Base-by-base conservation (phyloP, 2,329 filamentous ascomycete species). In the Akanthomyces dipterigenus region DNA sequence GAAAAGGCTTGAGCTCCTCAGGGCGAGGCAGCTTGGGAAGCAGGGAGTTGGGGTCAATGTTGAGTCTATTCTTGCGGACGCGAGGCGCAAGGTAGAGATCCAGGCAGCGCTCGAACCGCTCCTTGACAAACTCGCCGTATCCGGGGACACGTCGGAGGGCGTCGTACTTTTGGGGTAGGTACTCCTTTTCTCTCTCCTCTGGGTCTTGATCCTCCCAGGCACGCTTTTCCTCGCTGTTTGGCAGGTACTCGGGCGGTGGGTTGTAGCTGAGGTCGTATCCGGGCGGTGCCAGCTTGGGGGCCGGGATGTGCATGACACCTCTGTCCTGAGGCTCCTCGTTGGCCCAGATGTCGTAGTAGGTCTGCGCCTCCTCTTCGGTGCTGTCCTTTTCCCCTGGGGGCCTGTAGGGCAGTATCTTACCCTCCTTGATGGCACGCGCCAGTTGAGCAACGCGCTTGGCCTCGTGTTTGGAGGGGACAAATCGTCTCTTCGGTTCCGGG, bases 181-280 rank as follows among this genome's bases (percentile, higher is more conserved):
- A 99, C 54, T 96, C 90, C 71, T 88, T 92, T 68, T 96, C 91
- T 61, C 93, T 83, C 65, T 99, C 95, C 72, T 98, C 95, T 2
- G 91, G 89, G 65, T 98, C 93, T 28, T 85, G 81, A 57, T 89
- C 84, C 69, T 96, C 87, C 95, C 95, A 99, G 16, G 83, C 83
- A 66, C 90, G 86, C 72, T 83, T 90, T 77, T 99, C 95, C 43
- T 90, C 87, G 69, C 88, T 85, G 60, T 90, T 89, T 1, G 93
- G 96, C 2, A 99, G 79, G 72, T 98, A 99, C 77, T 99, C 95
- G 4, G 89, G 85, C 55, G 96, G 95, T 26, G 95, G 95, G 75
- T 98, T 96, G 73, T 99, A 98, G 70, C 91, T 96, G 73, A 97
- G 86, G 69, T 96, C 93, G 73, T 96, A 97, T 57, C 92, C 92